A percentile compares a stretch with the other conserved stretches of the same genome.
These are phyloP conservation scores for Kwoniella shandongensis DNA, from an alignment of 768 basidiomycete genomes.

Conservation along the genomic window DNA sequence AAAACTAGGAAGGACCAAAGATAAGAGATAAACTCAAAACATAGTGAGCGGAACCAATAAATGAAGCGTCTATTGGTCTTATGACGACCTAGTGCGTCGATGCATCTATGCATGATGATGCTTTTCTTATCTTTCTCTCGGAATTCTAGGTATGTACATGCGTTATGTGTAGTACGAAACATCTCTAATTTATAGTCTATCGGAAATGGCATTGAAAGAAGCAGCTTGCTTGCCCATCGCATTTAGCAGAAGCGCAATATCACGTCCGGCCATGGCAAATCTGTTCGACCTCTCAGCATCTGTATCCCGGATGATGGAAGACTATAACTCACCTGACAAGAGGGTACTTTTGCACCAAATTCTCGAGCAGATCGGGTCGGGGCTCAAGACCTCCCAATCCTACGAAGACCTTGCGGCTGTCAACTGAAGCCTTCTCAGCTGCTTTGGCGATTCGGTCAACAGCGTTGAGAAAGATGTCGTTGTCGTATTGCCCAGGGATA, in stretches of 20 bases:
- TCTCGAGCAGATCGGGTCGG: slow-evolving; percentile 38
- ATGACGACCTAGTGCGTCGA: too few relatives aligned
- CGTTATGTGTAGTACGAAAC: too few relatives aligned
- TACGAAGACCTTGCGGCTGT: slow-evolving; percentile 24
- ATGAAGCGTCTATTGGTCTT: too few relatives aligned
- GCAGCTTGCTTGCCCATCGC: slow-evolving; percentile 21
- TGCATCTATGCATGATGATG: too few relatives aligned
- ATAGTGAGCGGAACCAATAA: too few relatives aligned
- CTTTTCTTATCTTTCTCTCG: too few relatives aligned
- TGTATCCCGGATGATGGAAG: too few relatives aligned
- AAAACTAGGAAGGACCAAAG: too few relatives aligned
- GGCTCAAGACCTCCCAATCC: slow-evolving; percentile 42
- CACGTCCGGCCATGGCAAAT: slow-evolving; percentile 37
- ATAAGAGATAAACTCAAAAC: too few relatives aligned
- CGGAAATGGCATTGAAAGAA: slow-evolving; percentile 8
- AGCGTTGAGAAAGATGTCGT: slow-evolving; percentile 22
- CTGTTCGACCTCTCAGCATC: too few relatives aligned
- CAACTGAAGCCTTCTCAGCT: slow-evolving; percentile 24
- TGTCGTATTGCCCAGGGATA: slow-evolving; percentile 40
- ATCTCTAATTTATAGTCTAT: not conserved
- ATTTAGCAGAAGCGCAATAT: slow-evolving; percentile 28
- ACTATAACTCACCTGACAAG: too few relatives aligned
- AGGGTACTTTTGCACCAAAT: slow-evolving; percentile 21
- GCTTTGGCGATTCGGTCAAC: slow-evolving; percentile 28
- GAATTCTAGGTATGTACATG: too few relatives aligned